Conservation (phyloP, 768 basidiomycete genomes). For the Leucocoprinus birnbaumii region DNA sequence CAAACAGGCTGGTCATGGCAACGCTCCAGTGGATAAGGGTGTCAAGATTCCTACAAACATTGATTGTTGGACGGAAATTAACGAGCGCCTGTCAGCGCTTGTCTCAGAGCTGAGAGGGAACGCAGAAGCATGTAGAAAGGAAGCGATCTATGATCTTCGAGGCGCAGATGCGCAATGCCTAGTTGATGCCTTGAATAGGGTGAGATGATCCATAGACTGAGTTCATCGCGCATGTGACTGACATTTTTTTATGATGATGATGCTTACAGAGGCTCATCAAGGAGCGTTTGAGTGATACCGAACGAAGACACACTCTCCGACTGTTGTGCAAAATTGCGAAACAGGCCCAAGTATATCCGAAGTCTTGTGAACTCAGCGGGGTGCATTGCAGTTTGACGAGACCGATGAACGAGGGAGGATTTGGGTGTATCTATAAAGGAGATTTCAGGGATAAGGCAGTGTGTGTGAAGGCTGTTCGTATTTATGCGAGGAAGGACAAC, state of each 20-base stretch:
- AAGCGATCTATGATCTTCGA: too few relatives aligned
- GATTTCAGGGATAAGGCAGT: not conserved
- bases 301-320: not conserved
- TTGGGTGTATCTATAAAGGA: not conserved
- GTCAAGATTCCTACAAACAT: too few relatives aligned
- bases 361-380: not conserved
- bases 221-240: not conserved
- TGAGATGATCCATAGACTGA: not conserved
- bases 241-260: not conserved
- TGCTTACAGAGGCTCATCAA: too few relatives aligned
- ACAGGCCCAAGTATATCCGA: not conserved
- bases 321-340: constrained; percentile 1
- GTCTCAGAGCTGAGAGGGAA: too few relatives aligned
- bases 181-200: not conserved
- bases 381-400: not conserved
- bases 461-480: constrained; percentile 6
- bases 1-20: too few relatives aligned
- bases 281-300: not conserved
- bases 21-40: too few relatives aligned
- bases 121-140: too few relatives aligned
- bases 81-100: too few relatives aligned
- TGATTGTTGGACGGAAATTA: too few relatives aligned
- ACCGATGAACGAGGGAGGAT: not conserved
- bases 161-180: not conserved
- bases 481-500: not conserved